phyloP scores from a whole-genome alignment of 169 alveolate genomes.

The Cryptosporidium muris region DNA sequence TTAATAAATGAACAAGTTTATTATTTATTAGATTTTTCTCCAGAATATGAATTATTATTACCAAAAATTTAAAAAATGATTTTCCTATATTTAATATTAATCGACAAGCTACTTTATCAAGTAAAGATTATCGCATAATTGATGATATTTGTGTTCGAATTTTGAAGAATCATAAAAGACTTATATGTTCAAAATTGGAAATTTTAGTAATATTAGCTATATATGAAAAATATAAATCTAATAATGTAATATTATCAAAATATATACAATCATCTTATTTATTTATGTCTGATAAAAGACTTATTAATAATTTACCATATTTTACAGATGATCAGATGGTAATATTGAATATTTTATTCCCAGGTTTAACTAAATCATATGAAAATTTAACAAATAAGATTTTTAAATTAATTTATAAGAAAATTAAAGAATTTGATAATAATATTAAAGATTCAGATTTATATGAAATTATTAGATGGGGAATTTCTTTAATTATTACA shows the following conservation, averaged over 20 bases:
- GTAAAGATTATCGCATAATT: slow-evolving; percentile 28
- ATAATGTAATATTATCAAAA: slow-evolving; percentile 7
- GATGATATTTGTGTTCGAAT: slow-evolving; percentile 3
- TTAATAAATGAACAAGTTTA: too few relatives aligned
- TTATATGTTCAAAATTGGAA: slow-evolving; percentile 45
- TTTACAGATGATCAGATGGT: slow-evolving; percentile 31
- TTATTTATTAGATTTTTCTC: too few relatives aligned
- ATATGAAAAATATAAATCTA: slow-evolving; percentile 4
- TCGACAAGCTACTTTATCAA: slow-evolving; percentile 1
- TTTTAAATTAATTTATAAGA: slow-evolving; percentile 6
- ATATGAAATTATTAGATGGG: slow-evolving; percentile 42
- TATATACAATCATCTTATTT: slow-evolving; percentile 25
- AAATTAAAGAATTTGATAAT: not conserved
- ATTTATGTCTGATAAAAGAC: slow-evolving; percentile 4
- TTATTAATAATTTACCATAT: slow-evolving; percentile 38
- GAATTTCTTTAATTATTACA: slow-evolving; percentile 33
- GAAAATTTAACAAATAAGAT: slow-evolving; percentile 8
- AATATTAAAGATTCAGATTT: not conserved
- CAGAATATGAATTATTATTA: too few relatives aligned
- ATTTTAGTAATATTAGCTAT: slow-evolving; percentile 23
- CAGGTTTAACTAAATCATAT: slow-evolving; percentile 26
- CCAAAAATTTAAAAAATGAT: too few relatives aligned
- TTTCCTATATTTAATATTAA: too few relatives aligned
- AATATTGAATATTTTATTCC: slow-evolving; percentile 21
- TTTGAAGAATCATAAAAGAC: not conserved